Evolutionary conservation across 2,329 filamentous ascomycete genomes (phyloP).

Genomic region (Venturiaceae sp.): DNA sequence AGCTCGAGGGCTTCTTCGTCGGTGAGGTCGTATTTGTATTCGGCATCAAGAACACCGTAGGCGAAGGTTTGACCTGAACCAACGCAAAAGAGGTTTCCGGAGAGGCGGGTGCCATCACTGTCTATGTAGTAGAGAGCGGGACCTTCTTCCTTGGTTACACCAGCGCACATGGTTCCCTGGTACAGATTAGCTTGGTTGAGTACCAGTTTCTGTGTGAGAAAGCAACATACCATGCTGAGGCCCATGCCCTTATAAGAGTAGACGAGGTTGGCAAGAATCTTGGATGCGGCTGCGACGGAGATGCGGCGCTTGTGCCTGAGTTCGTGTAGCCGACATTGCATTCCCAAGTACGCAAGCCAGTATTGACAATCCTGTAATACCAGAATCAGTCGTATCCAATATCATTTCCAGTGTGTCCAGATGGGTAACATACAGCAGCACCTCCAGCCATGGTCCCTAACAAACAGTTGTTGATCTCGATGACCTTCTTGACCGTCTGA

Average conservation of each 20-base stretch:
- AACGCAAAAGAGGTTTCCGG: constrained; percentile 96
- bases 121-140: constrained; percentile 99
- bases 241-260: constrained; percentile 99
- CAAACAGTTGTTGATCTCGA: constrained; percentile 92
- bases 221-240: constrained; percentile 64
- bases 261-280: constrained; percentile 96
- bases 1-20: constrained; percentile 86
- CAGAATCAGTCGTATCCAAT: not conserved
- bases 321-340: constrained; percentile 98
- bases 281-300: constrained; percentile 91
- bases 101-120: constrained; percentile 84
- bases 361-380: constrained; percentile 83
- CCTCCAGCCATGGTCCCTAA: constrained; percentile 97
- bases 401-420: constrained; percentile 12
- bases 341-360: constrained; percentile 97
- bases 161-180: constrained; percentile 94
- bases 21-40: constrained; percentile 83
- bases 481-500: constrained; percentile 99
- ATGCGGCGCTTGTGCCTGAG: constrained; percentile 98
- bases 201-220: not conserved
- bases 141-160: constrained; percentile 89
- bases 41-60: constrained; percentile 92
- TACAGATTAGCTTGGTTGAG: not conserved
- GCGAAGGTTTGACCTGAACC: constrained; percentile 98
- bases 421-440: constrained; percentile 57